These are phyloP conservation scores for Fusarium agapanthi DNA, from an alignment of 2,329 filamentous ascomycete species.

Conservation along the genomic window DNA sequence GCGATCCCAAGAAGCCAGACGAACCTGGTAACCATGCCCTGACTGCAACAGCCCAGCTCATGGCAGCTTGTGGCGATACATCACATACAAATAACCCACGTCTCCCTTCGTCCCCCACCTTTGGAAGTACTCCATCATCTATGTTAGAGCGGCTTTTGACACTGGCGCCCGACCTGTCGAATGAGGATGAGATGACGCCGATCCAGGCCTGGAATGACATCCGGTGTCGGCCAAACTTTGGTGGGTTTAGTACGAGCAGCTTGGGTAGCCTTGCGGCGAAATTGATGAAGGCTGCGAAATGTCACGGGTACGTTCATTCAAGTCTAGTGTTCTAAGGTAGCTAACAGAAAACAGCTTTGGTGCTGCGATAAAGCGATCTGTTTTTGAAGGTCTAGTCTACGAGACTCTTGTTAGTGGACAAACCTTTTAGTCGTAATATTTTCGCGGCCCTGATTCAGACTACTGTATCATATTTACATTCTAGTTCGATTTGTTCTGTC, in stretches of 20 bases:
- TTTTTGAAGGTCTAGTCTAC: constrained; percentile 14
- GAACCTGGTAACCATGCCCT: constrained; percentile 9
- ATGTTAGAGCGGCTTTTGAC: constrained; percentile 10
- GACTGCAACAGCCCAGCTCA: constrained; percentile 16
- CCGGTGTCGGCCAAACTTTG: constrained; percentile 11
- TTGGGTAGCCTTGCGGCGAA: not conserved
- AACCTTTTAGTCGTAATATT: not conserved
- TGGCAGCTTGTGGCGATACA: not conserved
- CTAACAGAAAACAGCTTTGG: constrained; percentile 1
- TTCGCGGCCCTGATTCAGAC: no score
- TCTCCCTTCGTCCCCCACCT: not conserved
- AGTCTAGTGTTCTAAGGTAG: rapidly evolving
- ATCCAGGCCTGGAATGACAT: constrained; percentile 22
- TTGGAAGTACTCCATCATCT: not conserved
- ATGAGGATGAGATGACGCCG: constrained; percentile 18
- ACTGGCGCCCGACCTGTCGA: constrained; percentile 6
- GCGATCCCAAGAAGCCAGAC: constrained; percentile 2
- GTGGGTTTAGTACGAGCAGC: not conserved
- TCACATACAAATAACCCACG: not conserved
- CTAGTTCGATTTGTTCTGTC: not conserved
- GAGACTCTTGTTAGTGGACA: not conserved
- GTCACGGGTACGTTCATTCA: constrained; percentile 5
- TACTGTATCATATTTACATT: not conserved
- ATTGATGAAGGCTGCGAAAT: constrained; percentile 8
- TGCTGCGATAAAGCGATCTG: constrained; percentile 14